Percentiles rank a stretch among this genome's conserved stretches.
These are phyloP conservation scores for Herpotrichia juniperi DNA, from an alignment of 2,329 filamentous ascomycete genomes.

Conservation along the genomic window DNA sequence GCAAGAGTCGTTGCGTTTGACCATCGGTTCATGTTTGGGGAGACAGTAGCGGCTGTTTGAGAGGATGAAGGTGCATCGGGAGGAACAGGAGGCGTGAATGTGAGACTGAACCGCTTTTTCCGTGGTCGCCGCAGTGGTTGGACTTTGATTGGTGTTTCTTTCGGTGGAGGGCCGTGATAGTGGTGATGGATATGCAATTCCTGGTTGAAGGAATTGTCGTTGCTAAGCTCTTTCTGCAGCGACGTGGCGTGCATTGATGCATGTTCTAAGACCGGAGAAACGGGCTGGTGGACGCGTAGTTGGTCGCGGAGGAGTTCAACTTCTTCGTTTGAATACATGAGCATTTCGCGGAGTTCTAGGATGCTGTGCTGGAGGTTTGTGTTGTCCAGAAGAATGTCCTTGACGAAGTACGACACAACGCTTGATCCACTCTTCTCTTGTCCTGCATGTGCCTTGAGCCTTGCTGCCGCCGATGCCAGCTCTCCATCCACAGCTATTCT, in stretches of 20 bases:
- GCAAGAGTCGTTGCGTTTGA: conserved; percentile 69
- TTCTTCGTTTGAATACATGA: conserved; percentile 91
- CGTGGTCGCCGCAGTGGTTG: conserved; percentile 61
- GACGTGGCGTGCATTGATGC: conserved; percentile 57
- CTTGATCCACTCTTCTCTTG: conserved; percentile 65
- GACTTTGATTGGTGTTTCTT: conserved; percentile 53
- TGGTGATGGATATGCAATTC: conserved; percentile 95
- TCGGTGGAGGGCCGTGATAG: conserved; percentile 69
- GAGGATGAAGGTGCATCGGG: conserved; percentile 58
- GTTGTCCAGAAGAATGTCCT: conserved; percentile 94
- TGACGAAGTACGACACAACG: conserved; percentile 94
- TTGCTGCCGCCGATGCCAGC: conserved; percentile 76
- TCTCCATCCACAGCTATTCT: conserved; percentile 83
- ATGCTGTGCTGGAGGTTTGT: conserved; percentile 92
- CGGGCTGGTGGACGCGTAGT: conserved; percentile 76
- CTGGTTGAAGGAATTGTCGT: conserved; percentile 36
- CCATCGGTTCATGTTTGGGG: conserved; percentile 63
- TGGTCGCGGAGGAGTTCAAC: conserved; percentile 87
- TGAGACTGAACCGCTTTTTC: conserved; percentile 73
- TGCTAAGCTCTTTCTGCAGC: conserved; percentile 73
- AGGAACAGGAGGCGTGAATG: conserved; percentile 52
- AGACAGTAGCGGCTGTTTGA: conserved; percentile 65
- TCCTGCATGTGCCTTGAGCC: conserved; percentile 73
- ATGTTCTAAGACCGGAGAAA: conserved; percentile 49
- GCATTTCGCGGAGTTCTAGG: conserved; percentile 86